Base-by-base conservation (phyloP, 148 eudicot species). In the Bassia scoparia region DNA sequence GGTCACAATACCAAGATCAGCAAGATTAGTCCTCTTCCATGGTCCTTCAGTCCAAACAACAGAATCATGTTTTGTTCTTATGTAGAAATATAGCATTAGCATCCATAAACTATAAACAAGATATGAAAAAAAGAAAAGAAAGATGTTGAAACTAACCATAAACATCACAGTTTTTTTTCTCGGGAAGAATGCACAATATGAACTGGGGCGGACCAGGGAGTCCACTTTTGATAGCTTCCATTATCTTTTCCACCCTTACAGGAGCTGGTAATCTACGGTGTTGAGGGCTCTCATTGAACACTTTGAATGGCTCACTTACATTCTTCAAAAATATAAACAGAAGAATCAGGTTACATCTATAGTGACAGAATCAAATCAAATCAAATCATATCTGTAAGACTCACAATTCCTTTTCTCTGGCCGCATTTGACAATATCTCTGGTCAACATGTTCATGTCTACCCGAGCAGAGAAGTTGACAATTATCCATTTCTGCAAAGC, bases 1-100 rank as follows among this genome's bases (percentile, higher is more conserved):
- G 2, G 91, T 91, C 4, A 70, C 84, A 33, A 87, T 67, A 24
- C 96, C 96, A 18, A 81, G 29, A 0, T 90, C 91, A 9, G 91
- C 63, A 11, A 88, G 83, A 69, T 56, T 74, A 72, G 71, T 86
- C 72, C 52, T 79, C 86, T 91, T 90, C 96, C 92, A 90, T 3
- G 92, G 96, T 18, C 96, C 96, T 90, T 31, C 44, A 69, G 64
- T 59, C 12, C 43, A 35, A 67, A n/a, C n/a, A 24, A 29, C 49
- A 41, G 3, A 20, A 17, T 5, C 29, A 4, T n/a, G 17, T 24
- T 67, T 11, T 49, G 9, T 12, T 4, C 38, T 26, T 9, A 24
- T 7, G 13, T 2, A 3, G n/a, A 14, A 49, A 23, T 16, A 21
- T n/a, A n/a, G n/a, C n/a, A n/a, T n/a, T 43, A 21, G 24, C 24